These are phyloP conservation scores for Paraphaeosphaeria sporulosa DNA, from an alignment of 2,329 filamentous ascomycete genomes.

Conservation along the genomic window DNA sequence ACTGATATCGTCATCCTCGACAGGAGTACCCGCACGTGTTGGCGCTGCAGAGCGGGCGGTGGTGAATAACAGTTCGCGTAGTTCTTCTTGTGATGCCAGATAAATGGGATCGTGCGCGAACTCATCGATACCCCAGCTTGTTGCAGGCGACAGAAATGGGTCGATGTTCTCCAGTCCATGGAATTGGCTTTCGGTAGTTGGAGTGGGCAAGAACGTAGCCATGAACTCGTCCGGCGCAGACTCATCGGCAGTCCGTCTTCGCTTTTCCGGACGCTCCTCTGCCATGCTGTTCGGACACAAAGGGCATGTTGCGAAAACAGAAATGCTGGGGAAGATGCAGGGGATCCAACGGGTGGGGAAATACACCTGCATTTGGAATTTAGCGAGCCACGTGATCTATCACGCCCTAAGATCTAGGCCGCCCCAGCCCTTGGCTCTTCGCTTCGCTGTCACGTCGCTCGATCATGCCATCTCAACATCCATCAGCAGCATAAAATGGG, in stretches of 20 bases:
- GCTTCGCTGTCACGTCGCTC: not conserved
- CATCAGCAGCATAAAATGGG: not conserved
- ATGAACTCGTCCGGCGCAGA: conserved; percentile 14
- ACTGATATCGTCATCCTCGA: conserved; percentile 19
- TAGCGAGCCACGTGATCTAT: not conserved
- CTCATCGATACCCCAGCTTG: conserved; percentile 37
- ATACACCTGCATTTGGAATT: conserved; percentile 7
- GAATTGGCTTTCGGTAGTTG: conserved; percentile 11
- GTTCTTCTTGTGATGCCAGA: conserved; percentile 37
- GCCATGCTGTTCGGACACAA: conserved; percentile 13
- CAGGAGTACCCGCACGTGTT: conserved; percentile 32
- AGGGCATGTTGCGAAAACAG: not conserved
- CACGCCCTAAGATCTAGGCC: not conserved
- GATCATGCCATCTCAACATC: not conserved
- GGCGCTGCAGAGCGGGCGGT: conserved; percentile 38
- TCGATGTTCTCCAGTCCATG: conserved; percentile 26
- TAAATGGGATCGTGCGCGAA: conserved; percentile 39
- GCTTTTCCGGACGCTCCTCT: conserved; percentile 21
- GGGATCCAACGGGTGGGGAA: conserved; percentile 1
- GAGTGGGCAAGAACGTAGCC: conserved; percentile 14
- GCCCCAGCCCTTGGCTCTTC: not conserved
- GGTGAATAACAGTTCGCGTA: conserved; percentile 37
- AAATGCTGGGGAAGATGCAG: conserved; percentile 6
- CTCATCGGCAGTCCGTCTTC: conserved; percentile 19
- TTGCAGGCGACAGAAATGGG: conserved; percentile 32